These are phyloP conservation scores for Stylosanthes scabra DNA, from an alignment of 331 rosid species.

Conservation along the genomic window DNA sequence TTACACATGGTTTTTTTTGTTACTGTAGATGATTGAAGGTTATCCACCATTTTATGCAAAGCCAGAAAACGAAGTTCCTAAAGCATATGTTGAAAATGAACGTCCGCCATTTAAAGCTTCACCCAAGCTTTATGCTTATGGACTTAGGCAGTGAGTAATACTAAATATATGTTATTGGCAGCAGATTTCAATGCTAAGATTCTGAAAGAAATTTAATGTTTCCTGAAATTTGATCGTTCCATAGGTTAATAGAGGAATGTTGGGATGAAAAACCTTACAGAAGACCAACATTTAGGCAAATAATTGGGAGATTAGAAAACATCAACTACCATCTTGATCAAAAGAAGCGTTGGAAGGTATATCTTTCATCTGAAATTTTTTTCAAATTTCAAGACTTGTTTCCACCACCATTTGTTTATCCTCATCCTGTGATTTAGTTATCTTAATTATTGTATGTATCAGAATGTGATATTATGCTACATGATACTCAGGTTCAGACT, in stretches of 20 bases:
- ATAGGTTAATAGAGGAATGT: conserved; percentile 59
- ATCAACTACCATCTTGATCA: conserved; percentile 36
- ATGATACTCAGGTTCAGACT: conserved; percentile 39
- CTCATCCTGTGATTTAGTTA: not conserved
- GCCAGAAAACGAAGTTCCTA: conserved; percentile 77
- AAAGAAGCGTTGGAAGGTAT: conserved; percentile 53
- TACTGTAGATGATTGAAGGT: conserved; percentile 90
- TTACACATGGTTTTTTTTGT: conserved; percentile 30
- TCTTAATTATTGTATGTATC: not conserved
- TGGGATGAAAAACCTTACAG: conserved; percentile 53
- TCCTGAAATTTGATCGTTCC: conserved; percentile 22
- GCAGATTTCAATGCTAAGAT: conserved; percentile 28
- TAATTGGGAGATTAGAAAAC: conserved; percentile 52
- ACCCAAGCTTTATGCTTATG: conserved; percentile 68
- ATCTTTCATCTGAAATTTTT: conserved; percentile 7
- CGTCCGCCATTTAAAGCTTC: conserved; percentile 84
- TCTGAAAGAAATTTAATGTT: not conserved
- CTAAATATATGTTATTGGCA: conserved; percentile 18
- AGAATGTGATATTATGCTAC: not conserved
- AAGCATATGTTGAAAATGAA: conserved; percentile 59
- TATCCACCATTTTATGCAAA: conserved; percentile 67
- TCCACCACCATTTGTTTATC: not conserved
- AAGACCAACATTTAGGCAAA: conserved; percentile 57
- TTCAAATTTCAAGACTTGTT: not conserved
- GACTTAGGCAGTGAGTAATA: conserved; percentile 75